Percentiles rank a stretch among this genome's conserved stretches.
Conservation (phyloP, 192 early-diverging fungal genomes). For the Rhizoclosmatium globosum region DNA sequence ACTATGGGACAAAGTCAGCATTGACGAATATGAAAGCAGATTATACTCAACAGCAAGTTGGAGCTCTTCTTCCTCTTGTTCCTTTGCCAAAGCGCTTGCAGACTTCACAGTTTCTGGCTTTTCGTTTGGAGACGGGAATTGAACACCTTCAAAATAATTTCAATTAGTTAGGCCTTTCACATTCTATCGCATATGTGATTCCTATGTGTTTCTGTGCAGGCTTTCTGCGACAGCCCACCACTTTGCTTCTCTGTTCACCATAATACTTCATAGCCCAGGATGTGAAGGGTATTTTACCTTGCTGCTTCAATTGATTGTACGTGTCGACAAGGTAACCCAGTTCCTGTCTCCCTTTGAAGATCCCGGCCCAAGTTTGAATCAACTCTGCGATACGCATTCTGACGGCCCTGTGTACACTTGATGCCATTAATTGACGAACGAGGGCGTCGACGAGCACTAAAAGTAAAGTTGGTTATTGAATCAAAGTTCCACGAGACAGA, state of each 20-base stretch:
- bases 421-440: slow-evolving; percentile 76
- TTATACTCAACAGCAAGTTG: slow-evolving; percentile 72
- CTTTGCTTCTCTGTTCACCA: no score
- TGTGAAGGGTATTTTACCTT: no score
- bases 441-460: slow-evolving; percentile 80
- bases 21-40: background rate
- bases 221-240: no score
- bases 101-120: slow-evolving; percentile 41
- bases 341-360: slow-evolving; percentile 79
- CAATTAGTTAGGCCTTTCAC: no score
- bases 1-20: no score
- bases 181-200: no score
- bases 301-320: slow-evolving; percentile 54
- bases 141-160: slow-evolving; percentile 1
- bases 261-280: no score
- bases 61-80: slow-evolving; percentile 95
- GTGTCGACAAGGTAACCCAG: slow-evolving; percentile 76
- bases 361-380: slow-evolving; percentile 92
- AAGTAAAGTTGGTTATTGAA: background rate
- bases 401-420: slow-evolving; percentile 80
- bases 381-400: slow-evolving; percentile 82
- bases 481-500: background rate
- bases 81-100: slow-evolving; percentile 60
- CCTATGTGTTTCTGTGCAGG: no score
- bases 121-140: slow-evolving; percentile 44